Conservation (phyloP, 257 asterid genomes). For the Cinchona pubescens region DNA sequence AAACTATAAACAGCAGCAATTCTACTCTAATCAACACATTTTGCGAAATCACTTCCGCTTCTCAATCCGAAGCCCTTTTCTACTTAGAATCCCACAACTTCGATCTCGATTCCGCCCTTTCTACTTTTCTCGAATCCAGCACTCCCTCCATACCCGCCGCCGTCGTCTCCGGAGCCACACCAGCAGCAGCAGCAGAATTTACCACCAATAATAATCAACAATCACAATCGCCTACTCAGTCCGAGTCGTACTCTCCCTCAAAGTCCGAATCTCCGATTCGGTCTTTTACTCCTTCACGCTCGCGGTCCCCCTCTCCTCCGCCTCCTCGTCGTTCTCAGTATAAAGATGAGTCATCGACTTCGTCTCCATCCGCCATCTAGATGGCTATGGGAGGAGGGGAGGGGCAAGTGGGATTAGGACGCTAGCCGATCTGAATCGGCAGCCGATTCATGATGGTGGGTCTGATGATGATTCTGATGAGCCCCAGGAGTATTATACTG, state of each 20-base stretch:
- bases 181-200: no score
- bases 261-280: constrained; percentile 33
- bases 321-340: constrained; percentile 45
- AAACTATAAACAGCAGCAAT: constrained; percentile 31
- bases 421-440: constrained; percentile 65
- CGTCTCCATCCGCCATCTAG: constrained; percentile 28
- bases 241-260: constrained; percentile 27
- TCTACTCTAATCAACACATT: constrained; percentile 55
- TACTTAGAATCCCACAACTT: constrained; percentile 78
- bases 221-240: constrained; percentile 3
- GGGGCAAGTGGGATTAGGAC: constrained; percentile 49
- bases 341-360: constrained; percentile 44
- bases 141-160: constrained; percentile 20
- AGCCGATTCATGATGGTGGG: constrained; percentile 32
- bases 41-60: constrained; percentile 65
- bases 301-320: constrained; percentile 30
- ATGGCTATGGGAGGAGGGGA: constrained; percentile 25
- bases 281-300: constrained; percentile 43
- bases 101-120: constrained; percentile 82
- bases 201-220: background rate
- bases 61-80: constrained; percentile 69
- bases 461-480: constrained; percentile 71
- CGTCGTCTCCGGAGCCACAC: no score
- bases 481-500: constrained; percentile 77
- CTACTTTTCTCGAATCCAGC: constrained; percentile 65